Base-by-base conservation (phyloP, 2,329 filamentous ascomycete species). In the Emmonsiellopsis sp. region DNA sequence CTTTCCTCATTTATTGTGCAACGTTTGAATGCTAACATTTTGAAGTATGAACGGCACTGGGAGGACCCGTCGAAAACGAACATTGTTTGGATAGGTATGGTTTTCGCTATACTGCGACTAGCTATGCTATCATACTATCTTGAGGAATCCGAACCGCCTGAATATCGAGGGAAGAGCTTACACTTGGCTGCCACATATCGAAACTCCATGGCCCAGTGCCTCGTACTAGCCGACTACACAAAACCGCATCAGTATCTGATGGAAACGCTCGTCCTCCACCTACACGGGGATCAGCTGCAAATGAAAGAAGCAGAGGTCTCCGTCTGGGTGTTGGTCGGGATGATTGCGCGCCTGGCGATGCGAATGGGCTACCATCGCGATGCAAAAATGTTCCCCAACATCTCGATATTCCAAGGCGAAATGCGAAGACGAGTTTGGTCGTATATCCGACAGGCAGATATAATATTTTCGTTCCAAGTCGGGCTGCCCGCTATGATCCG, bases 401-500 rank as follows among this genome's bases (percentile, higher is more conserved):
- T 85, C 54, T 74, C 76, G 5, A 75, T 79, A 2, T 84, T 83
- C 59, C 76, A 83, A 60, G 82, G 79, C 11, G 82, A 85, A 66
- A 82, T 78, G 68, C 70, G 76, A 30, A 67, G 76, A 31, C 67
- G 76, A 40, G 66, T 77, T 13, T 78, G 76, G 75, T 68, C 70
- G 0, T 75, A 73, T 62, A 71, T 77, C 7, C 65, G 73, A 35
- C 81, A 84, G 62, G 74, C 85, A 46, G 85, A 87, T 62, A 67
- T 83, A 2, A 67, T 87, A 3, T 81, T 84, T 30, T 80, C 82
- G 1, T 86, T 85, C 62, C 83, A 87, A 62, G 76, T 86, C 55
- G 84, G 84, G 2, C 71, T 88, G 52, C 85, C 85, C 2, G 78
- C 78, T 61, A 84, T 86, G 80, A 74, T 86, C 44, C 76, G 82